A percentile compares a stretch with the other conserved stretches of the same genome.
These are phyloP conservation scores for Syncephalastrum contaminatum DNA, from an alignment of 371 early-diverging fungal genomes.

Conservation along the genomic window DNA sequence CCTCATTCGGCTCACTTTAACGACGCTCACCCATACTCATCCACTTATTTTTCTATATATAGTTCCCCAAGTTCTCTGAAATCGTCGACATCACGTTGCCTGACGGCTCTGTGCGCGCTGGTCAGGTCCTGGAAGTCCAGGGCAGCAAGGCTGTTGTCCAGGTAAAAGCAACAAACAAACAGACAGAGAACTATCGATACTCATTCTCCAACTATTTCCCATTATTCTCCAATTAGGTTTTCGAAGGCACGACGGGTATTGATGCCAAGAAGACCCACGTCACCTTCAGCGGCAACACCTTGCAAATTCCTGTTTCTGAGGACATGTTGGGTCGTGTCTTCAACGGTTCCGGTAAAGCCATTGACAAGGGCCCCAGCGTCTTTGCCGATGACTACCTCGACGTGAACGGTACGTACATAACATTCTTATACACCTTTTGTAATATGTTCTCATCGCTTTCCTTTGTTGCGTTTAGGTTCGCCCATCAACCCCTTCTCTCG, in stretches of 20 bases:
- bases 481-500: slow-evolving; percentile 99
- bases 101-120: slow-evolving; percentile 95
- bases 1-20: background rate
- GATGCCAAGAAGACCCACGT: slow-evolving; percentile 98
- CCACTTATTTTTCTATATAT: slow-evolving; percentile 7
- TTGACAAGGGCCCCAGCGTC: slow-evolving; percentile 99
- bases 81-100: slow-evolving; percentile 98
- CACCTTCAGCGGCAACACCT: slow-evolving; percentile 97
- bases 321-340: slow-evolving; percentile 99
- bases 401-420: slow-evolving; percentile 79
- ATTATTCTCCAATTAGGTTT: slow-evolving; percentile 66
- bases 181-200: background rate
- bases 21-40: background rate
- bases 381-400: slow-evolving; percentile 99
- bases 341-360: slow-evolving; percentile 99
- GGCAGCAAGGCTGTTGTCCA: slow-evolving; percentile 99
- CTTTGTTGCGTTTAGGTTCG: slow-evolving; percentile 56
- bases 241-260: slow-evolving; percentile 99
- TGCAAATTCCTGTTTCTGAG: slow-evolving; percentile 98
- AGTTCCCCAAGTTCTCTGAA: slow-evolving; percentile 98
- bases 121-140: slow-evolving; percentile 99
- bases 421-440: too few relatives aligned
- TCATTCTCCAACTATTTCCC: slow-evolving; percentile 10
- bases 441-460: background rate
- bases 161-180: slow-evolving; percentile 36